phyloP scores from a whole-genome alignment of 1,284 basidiomycete species.

The Microbotryum scabiosae region DNA sequence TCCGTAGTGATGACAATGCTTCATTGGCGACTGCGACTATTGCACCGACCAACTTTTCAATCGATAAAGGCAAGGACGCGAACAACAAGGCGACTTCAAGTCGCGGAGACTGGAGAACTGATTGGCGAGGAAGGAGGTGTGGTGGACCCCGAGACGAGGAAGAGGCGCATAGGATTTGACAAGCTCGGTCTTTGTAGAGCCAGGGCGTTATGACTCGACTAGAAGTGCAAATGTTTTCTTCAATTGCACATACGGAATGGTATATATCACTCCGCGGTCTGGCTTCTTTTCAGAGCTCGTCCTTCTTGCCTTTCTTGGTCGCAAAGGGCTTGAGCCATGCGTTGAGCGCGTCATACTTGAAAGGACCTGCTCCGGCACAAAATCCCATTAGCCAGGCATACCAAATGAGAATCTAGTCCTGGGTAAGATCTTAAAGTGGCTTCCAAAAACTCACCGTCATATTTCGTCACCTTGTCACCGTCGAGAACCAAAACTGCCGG shows the following conservation, averaged over 20 bases:
- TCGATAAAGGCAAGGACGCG: background rate
- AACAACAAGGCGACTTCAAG: background rate
- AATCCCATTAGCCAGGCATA: background rate
- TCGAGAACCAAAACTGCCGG: slow-evolving; percentile 20
- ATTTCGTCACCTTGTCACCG: slow-evolving; percentile 14
- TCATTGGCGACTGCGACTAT: no score
- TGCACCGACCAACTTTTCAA: background rate
- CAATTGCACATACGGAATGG: background rate
- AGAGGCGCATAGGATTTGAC: background rate
- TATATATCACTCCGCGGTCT: background rate
- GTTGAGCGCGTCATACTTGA: slow-evolving; percentile 28
- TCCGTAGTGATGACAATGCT: background rate
- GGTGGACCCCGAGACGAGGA: background rate
- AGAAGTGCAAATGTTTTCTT: background rate
- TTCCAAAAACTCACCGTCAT: slow-evolving; percentile 13
- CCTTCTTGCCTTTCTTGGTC: background rate
- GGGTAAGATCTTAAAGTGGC: background rate
- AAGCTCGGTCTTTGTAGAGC: background rate
- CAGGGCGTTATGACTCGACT: background rate
- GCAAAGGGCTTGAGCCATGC: slow-evolving; percentile 19
- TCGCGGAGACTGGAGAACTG: background rate
- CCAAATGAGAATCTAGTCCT: no score
- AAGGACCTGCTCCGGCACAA: slow-evolving; percentile 14
- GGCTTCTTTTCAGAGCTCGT: background rate
- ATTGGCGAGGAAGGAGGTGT: background rate